phyloP scores from a whole-genome alignment of 257 asterid species.

The Nicotiana tomentosiformis region DNA sequence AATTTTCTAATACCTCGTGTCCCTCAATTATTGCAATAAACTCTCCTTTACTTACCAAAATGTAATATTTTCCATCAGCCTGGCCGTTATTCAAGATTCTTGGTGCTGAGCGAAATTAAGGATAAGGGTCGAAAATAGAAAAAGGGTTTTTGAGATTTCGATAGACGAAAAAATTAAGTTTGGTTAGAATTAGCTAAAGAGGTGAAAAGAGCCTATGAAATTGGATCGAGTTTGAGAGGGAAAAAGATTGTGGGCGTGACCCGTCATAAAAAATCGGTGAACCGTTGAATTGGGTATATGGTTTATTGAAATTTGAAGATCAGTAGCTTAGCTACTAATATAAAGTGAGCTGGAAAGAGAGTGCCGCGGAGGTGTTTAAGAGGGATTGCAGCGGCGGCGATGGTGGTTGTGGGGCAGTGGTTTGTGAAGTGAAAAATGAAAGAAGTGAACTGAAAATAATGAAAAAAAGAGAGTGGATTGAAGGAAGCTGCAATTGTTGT shows the following conservation, averaged over 20 bases:
- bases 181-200: too few species aligned
- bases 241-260: background rate
- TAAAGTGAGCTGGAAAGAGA: slow-evolving; percentile 42
- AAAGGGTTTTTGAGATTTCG: too few species aligned
- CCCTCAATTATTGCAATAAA: too few species aligned
- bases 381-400: slow-evolving; percentile 34
- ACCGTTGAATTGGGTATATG: slow-evolving; percentile 26
- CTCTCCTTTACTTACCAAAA: too few species aligned
- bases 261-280: slow-evolving; percentile 68
- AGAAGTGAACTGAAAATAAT: slow-evolving; percentile 25
- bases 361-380: slow-evolving; percentile 54
- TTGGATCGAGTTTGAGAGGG: too few species aligned
- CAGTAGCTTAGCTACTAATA: slow-evolving; percentile 30
- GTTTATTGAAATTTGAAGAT: slow-evolving; percentile 35
- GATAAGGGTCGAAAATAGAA: too few species aligned
- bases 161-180: too few species aligned
- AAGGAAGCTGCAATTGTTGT: slow-evolving; percentile 26
- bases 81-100: too few species aligned
- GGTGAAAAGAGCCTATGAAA: too few species aligned
- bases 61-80: too few species aligned
- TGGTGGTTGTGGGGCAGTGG: slow-evolving; percentile 14
- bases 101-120: too few species aligned
- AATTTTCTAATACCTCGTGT: too few species aligned
- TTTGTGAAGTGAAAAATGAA: slow-evolving; percentile 29
- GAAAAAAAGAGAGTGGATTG: slow-evolving; percentile 10